A percentile compares a stretch with the other conserved stretches of the same genome.
Conservation (phyloP, 2,329 filamentous ascomycete genomes). For the Achaetomium macrosporum region DNA sequence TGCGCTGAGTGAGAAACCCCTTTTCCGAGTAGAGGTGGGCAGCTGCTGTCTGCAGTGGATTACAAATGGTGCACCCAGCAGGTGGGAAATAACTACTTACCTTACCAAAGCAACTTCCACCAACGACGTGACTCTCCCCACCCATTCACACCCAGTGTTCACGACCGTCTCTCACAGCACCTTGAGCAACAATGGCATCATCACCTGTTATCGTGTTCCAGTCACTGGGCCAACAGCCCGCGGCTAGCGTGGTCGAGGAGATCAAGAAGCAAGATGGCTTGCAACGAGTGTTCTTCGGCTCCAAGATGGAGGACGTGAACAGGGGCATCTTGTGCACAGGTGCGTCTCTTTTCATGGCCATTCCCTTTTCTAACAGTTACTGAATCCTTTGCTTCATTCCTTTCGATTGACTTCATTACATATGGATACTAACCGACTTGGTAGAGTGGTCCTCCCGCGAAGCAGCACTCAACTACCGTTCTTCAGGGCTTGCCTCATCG, state of each 20-base stretch:
- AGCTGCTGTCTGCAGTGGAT: neutral
- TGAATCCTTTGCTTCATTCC: neutral
- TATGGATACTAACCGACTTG: neutral
- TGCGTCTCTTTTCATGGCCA: neutral
- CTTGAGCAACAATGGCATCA: constrained; percentile 4
- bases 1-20: neutral
- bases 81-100: no score
- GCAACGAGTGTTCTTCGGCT: constrained; percentile 12
- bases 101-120: neutral
- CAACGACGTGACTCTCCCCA: neutral
- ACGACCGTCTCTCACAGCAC: no score
- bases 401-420: neutral
- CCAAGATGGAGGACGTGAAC: constrained; percentile 16
- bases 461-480: neutral
- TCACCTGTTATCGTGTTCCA: constrained; percentile 10
- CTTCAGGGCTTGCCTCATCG: neutral
- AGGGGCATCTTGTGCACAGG: constrained; percentile 13
- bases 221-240: neutral
- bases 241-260: neutral
- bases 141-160: no score
- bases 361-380: neutral
- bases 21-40: neutral
- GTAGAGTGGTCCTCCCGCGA: constrained; percentile 13
- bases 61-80: neutral
- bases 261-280: constrained; percentile 14